Evolutionary conservation across 2,329 filamentous ascomycete genomes (phyloP), one percentile per base, ranked within the genome.

Genomic region (Ceratocystis huliohia): DNA sequence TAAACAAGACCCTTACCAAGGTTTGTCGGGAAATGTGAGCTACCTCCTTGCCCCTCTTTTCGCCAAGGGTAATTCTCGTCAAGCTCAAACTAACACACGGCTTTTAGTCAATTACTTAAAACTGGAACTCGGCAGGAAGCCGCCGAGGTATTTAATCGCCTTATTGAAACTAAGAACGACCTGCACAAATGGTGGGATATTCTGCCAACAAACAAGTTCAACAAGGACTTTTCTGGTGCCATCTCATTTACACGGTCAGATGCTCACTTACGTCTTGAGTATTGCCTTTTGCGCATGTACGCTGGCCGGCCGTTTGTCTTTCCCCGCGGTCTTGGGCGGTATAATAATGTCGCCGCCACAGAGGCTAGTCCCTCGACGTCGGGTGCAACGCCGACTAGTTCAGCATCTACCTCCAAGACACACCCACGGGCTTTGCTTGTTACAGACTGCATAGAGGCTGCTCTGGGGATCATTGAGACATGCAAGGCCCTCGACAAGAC

Each of bases 271-370:
- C 78, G 79, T 65, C 74, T 83, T 2, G 80, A 81, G 68, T 81
- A 81, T 70, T 81, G 80, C 69, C 74, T 82, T 56, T 76, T 80
- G 2, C 76, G 80, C 56, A 80, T 83, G 70, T 83, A 81, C 67
- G 76, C 81, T 64, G 81, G 81, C 17, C 77, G 81, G 1, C 79
- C 79, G 1, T 83, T 83, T 69, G 77, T 83, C 22, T 79, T 82
- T 68, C 75, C 73, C 17, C 68, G 67, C 10, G 46, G 63, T 15
- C 63, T 67, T 28, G 66, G 66, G 7, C 63, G 66, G 57, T 53
- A 57, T n/a, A 41, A 63, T 15, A 65, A 48, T 30, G 28, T 33
- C 20, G 33, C 33, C 17, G 22, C 56, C 15, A 62, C 64, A 15
- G 62, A 61, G 41, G 61, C 61, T 20, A 64, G 61, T 13, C 68